Conservation (phyloP, 1,284 basidiomycete genomes). For the Ganoderma boninense region DNA sequence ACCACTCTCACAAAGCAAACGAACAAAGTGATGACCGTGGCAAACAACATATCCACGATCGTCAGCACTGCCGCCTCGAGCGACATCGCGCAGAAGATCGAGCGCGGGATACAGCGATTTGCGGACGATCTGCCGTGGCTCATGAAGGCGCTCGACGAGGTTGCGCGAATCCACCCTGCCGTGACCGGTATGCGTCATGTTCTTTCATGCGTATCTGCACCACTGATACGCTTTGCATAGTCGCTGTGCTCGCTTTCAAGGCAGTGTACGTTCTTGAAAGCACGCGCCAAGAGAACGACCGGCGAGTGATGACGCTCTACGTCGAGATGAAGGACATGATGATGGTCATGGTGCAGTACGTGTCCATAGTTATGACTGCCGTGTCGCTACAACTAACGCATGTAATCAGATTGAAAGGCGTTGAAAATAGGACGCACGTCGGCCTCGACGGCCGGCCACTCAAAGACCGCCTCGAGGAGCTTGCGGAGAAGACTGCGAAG, state of each 20-base stretch:
- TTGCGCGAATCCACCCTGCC: slow-evolving; percentile 40
- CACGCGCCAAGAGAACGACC: slow-evolving; percentile 51
- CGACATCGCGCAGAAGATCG: slow-evolving; percentile 20
- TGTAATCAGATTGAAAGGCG: slow-evolving; percentile 15
- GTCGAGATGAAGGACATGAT: slow-evolving; percentile 47
- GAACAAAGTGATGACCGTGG: slow-evolving; percentile 3
- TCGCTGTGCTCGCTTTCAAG: slow-evolving; percentile 53
- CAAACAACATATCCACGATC: background rate
- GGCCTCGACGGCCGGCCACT: slow-evolving; percentile 35
- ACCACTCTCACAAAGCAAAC: background rate
- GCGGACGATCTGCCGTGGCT: slow-evolving; percentile 33
- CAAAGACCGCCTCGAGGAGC: slow-evolving; percentile 34
- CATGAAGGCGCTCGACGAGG: slow-evolving; percentile 37
- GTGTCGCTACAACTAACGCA: background rate
- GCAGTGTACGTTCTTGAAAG: slow-evolving; percentile 48
- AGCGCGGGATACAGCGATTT: slow-evolving; percentile 21
- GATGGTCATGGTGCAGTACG: slow-evolving; percentile 46
- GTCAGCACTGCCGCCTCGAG: slow-evolving; percentile 2
- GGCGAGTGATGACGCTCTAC: slow-evolving; percentile 46
- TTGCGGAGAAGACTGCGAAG: slow-evolving; percentile 34
- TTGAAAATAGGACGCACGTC: slow-evolving; percentile 23
- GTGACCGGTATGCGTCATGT: no score
- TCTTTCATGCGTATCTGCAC: no score
- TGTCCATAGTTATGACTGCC: no score
- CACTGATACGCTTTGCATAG: slow-evolving; percentile 40